A percentile compares a stretch with the other conserved stretches of the same genome.
These are phyloP conservation scores for Microdochium trichocladiopsis DNA, from an alignment of 2,329 filamentous ascomycete species.

Conservation along the genomic window DNA sequence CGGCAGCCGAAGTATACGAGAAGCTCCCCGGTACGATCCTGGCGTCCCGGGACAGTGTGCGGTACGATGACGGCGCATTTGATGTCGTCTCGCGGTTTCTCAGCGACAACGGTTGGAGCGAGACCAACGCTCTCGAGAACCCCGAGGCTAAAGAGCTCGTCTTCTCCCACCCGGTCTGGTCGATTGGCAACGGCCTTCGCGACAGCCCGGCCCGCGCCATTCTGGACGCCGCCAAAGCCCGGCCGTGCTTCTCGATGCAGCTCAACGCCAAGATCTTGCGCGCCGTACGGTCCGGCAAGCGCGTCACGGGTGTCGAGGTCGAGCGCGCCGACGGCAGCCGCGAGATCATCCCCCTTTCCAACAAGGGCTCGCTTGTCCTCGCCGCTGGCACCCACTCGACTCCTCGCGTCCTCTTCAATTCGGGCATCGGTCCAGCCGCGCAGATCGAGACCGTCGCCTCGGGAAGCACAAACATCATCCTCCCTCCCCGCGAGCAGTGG, in stretches of 20 bases:
- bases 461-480: constrained; percentile 3
- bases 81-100: constrained; percentile 8
- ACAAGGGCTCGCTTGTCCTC: constrained; percentile 15
- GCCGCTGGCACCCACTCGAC: constrained; percentile 12
- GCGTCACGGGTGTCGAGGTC: constrained; percentile 4
- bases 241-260: constrained; percentile 6
- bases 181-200: constrained; percentile 29
- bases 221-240: constrained; percentile 1
- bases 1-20: constrained; percentile 10
- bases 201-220: constrained; percentile 8
- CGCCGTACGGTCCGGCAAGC: constrained; percentile 2
- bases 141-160: constrained; percentile 8
- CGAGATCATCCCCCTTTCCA: constrained; percentile 5
- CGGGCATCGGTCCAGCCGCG: constrained; percentile 5
- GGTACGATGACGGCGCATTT: constrained; percentile 9
- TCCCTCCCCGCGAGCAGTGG: constrained; percentile 15
- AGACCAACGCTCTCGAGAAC: constrained; percentile 6
- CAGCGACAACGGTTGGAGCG: constrained; percentile 7
- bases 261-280: constrained; percentile 10
- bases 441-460: constrained; percentile 1
- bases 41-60: constrained; percentile 6
- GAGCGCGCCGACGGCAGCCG: constrained; percentile 5
- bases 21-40: constrained; percentile 8
- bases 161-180: constrained; percentile 10
- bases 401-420: constrained; percentile 17